Percentiles rank a stretch among this genome's conserved stretches.
phyloP scores from a whole-genome alignment of 192 early-diverging fungal genomes.

The Gaertneriomyces sp. region DNA sequence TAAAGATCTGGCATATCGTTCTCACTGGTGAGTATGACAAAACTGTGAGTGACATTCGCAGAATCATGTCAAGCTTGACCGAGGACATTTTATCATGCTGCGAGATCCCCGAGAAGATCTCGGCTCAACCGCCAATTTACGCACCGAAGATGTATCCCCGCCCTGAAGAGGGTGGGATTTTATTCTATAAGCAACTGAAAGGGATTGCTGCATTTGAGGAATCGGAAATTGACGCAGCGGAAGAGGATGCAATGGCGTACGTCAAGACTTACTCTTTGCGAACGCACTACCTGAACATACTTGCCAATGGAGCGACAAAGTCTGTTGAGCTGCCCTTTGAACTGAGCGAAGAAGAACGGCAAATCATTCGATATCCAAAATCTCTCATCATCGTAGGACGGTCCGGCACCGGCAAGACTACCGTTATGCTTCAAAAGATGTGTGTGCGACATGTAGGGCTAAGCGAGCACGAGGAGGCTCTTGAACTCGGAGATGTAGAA shows the following conservation, averaged over 20 bases:
- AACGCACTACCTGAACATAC: background rate
- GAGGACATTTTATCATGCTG: background rate
- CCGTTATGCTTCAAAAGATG: conserved; percentile 6
- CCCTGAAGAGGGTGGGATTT: background rate
- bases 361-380: background rate
- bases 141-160: background rate
- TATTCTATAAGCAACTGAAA: background rate
- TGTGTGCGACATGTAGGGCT: background rate
- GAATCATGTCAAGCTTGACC: background rate
- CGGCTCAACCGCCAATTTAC: background rate
- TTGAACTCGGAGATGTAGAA: background rate
- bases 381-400: conserved; percentile 3
- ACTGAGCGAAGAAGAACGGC: background rate
- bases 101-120: background rate
- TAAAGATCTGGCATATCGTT: conserved; percentile 2
- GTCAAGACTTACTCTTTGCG: background rate
- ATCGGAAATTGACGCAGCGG: background rate
- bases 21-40: background rate
- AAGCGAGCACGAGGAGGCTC: background rate
- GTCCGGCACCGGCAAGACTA: conserved; percentile 12
- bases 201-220: background rate
- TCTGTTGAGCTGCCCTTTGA: background rate
- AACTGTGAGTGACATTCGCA: background rate
- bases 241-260: background rate
- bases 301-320: background rate